These are phyloP conservation scores for Colletotrichum nymphaeae DNA, from an alignment of 2,329 filamentous ascomycete genomes.

Conservation along the genomic window DNA sequence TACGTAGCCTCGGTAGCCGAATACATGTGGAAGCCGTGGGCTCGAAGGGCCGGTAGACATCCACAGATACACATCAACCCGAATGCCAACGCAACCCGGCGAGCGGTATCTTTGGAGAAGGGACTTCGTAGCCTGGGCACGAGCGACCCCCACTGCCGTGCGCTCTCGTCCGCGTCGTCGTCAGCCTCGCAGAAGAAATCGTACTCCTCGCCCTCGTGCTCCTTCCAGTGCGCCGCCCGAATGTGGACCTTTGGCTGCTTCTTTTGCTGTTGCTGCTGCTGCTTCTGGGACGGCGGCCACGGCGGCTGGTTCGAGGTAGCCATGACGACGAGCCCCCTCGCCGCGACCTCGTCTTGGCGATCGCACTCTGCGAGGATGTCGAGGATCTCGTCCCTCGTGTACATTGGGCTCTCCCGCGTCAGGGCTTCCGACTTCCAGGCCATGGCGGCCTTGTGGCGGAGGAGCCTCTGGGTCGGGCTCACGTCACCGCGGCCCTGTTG, in stretches of 20 bases:
- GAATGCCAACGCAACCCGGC: slow-evolving; percentile 44
- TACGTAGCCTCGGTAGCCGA: slow-evolving; percentile 26
- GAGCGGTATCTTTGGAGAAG: slow-evolving; percentile 40
- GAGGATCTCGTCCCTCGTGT: slow-evolving; percentile 31
- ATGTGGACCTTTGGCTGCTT: slow-evolving; percentile 23
- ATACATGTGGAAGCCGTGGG: slow-evolving; percentile 32
- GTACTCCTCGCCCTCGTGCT: slow-evolving; percentile 30
- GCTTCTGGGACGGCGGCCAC: slow-evolving; percentile 5
- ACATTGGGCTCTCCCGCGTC: slow-evolving; percentile 30
- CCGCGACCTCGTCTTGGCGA: slow-evolving; percentile 26
- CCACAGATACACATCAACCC: slow-evolving; percentile 44
- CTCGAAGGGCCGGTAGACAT: slow-evolving; percentile 34
- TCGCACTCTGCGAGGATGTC: slow-evolving; percentile 33
- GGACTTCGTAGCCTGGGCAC: slow-evolving; percentile 29
- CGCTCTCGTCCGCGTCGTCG: slow-evolving; percentile 14
- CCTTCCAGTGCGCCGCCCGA: slow-evolving; percentile 36
- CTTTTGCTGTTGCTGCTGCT: slow-evolving; percentile 14
- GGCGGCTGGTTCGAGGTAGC: neutral
- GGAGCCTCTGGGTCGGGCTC: slow-evolving; percentile 54
- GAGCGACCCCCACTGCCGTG: slow-evolving; percentile 21
- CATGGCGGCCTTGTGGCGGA: slow-evolving; percentile 54
- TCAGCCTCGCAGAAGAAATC: slow-evolving; percentile 34
- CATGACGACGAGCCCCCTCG: slow-evolving; percentile 2
- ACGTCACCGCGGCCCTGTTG: slow-evolving; percentile 38
- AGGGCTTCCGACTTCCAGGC: slow-evolving; percentile 49